Base-by-base conservation (phyloP, 1,284 basidiomycete species). In the Inonotus hispidus region DNA sequence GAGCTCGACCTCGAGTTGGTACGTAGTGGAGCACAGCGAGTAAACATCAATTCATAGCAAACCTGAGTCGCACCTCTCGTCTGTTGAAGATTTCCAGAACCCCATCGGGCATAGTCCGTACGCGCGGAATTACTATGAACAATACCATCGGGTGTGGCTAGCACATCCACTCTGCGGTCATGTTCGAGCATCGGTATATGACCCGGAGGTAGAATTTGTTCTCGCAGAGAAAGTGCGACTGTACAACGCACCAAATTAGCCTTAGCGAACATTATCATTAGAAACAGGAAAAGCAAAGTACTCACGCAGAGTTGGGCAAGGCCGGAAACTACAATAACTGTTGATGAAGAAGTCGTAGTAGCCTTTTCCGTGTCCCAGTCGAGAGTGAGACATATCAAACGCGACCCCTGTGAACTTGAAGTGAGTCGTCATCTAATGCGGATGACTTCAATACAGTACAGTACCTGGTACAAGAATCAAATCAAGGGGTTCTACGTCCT, bases 331-430 rank as follows among this genome's bases (percentile, higher is more conserved):
- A 27, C 75, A 69, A 64, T 89, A 89, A 0, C 75, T 70, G 8
- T 82, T 73, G 47, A 92, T 77, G 72, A 89, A 91, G 23, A 78
- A 77, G 72, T 92, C 89, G 67, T 92, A 92, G 72, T 88, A 90
- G 5, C 90, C 89, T 71, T 88, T 91, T 41, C 89, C 89, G 67
- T 90, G 87, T 5, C 89, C 90, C 25, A 92, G 77, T 37, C 89
- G 84, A 58, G 83, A 83, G 61, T 87, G 70, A n/a, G 79, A 79
- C 53, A 73, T 75, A 72, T 91, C 89, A 67, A 91, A 92, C n/a
- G 86, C 89, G 56, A 92, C 81, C 37, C 86, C 89, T 89, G 19
- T n/a, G 41, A 16, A n/a, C 38, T 50, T 47, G 38, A 53, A 57
- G 47, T 57, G 45, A 35, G 35, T 56, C 38, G 25, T 39, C 41